Conservation (phyloP, 768 basidiomycete species). For the Nevesoporus exiguus region DNA sequence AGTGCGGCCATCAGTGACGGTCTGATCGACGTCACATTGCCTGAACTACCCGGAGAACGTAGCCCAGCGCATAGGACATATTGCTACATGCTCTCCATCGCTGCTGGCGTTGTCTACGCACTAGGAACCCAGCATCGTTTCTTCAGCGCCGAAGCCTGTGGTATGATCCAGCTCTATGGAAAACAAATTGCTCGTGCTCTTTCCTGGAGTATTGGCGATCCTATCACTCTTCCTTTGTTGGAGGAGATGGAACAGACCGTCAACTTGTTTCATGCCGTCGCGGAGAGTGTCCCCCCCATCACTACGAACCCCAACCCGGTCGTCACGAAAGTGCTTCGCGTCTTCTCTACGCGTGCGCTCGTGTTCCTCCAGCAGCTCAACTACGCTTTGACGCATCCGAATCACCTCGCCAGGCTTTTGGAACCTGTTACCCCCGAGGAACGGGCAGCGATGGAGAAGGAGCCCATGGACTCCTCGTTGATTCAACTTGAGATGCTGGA, state of each 20-base stretch:
- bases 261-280: conserved; percentile 73
- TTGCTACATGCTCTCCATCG: conserved; percentile 78
- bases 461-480: conserved; percentile 36
- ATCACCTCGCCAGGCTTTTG: conserved; percentile 76
- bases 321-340: conserved; percentile 60
- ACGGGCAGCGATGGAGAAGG: conserved; percentile 63
- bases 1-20: conserved; percentile 75
- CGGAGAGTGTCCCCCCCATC: conserved; percentile 39
- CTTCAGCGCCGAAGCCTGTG: conserved; percentile 82
- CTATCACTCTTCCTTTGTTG: conserved; percentile 71
- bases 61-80: conserved; percentile 80
- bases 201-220: conserved; percentile 77
- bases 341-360: conserved; percentile 66
- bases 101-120: conserved; percentile 66
- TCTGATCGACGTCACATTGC: conserved; percentile 58
- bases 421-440: conserved; percentile 81
- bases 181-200: conserved; percentile 75
- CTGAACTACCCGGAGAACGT: conserved; percentile 70
- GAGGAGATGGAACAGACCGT: conserved; percentile 83
- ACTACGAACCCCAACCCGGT: conserved; percentile 35
- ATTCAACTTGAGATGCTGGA: conserved; percentile 50
- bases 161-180: conserved; percentile 81
- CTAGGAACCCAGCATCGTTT: conserved; percentile 66
- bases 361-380: conserved; percentile 83
- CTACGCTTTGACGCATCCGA: conserved; percentile 88